These are phyloP conservation scores for Fusarium piperis DNA, from an alignment of 2,329 filamentous ascomycete species.

Conservation along the genomic window DNA sequence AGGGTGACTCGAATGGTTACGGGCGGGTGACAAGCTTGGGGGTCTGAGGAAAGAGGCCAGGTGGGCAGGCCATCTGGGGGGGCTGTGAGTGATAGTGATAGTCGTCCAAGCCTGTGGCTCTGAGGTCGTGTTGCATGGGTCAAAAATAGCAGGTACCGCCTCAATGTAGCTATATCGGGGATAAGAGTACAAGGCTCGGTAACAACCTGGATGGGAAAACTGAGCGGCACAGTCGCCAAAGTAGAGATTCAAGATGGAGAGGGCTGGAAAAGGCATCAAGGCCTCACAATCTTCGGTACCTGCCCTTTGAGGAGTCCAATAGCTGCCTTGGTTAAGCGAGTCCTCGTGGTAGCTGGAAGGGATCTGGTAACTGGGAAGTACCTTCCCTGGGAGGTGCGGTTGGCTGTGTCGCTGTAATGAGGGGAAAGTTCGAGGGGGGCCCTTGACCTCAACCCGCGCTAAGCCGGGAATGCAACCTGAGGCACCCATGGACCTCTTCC, in stretches of 20 bases:
- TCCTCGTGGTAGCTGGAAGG: background rate
- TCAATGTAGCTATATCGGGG: constrained; percentile 7
- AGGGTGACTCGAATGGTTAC: constrained; percentile 25
- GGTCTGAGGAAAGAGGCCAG: constrained; percentile 11
- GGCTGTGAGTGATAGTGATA: constrained; percentile 32
- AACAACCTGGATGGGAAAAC: background rate
- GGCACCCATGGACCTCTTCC: background rate
- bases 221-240: constrained; percentile 6
- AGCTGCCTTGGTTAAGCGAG: background rate
- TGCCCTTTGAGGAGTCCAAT: background rate
- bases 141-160: constrained; percentile 4
- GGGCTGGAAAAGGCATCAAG: background rate
- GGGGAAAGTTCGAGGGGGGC: background rate
- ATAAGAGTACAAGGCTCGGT: constrained; percentile 11
- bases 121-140: constrained; percentile 24
- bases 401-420: background rate
- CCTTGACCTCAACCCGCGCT: background rate
- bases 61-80: constrained; percentile 8
- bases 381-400: background rate
- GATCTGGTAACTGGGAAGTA: background rate
- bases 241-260: background rate
- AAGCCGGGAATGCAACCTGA: background rate
- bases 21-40: constrained; percentile 25
- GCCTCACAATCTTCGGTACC: background rate
- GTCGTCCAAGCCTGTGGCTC: constrained; percentile 15